Conservation (phyloP, 495 filamentous ascomycete genomes). For the Daldinia bambusicola region DNA sequence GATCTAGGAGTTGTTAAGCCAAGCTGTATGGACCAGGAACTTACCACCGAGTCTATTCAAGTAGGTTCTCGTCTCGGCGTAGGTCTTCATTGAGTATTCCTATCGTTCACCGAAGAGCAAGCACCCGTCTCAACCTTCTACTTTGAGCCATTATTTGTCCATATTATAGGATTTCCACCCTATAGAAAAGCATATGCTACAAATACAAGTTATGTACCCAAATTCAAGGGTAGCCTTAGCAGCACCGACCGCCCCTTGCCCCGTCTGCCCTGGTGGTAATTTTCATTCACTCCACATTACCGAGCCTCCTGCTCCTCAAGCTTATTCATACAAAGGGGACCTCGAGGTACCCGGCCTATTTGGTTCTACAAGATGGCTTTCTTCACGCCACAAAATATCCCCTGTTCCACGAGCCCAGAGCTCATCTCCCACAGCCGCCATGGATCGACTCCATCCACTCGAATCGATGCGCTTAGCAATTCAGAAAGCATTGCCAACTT, state of each 20-base stretch:
- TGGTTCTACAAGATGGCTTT: slow-evolving; percentile 47
- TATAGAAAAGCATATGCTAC: slow-evolving; percentile 38
- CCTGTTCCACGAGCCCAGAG: slow-evolving; percentile 38
- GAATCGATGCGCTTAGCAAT: slow-evolving; percentile 51
- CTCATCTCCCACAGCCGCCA: slow-evolving; percentile 39
- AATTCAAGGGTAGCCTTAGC: slow-evolving; percentile 41
- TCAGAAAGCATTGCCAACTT: slow-evolving; percentile 42
- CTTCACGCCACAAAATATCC: slow-evolving; percentile 38
- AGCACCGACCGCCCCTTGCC: slow-evolving; percentile 40
- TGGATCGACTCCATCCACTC: slow-evolving; percentile 51
- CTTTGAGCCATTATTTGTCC: slow-evolving; percentile 41
- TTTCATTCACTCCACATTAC: slow-evolving; percentile 37
- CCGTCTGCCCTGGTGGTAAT: slow-evolving; percentile 36
- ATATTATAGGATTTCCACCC: slow-evolving; percentile 28
- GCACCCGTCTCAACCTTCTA: slow-evolving; percentile 41
- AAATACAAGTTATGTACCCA: slow-evolving; percentile 42
- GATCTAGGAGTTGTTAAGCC: slow-evolving; percentile 6
- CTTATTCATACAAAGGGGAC: slow-evolving; percentile 41
- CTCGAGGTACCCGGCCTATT: slow-evolving; percentile 36
- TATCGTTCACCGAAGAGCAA: slow-evolving; percentile 36
- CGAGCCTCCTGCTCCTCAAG: slow-evolving; percentile 32
- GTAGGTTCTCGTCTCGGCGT: slow-evolving; percentile 31
- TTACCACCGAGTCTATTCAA: slow-evolving; percentile 15
- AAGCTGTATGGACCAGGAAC: neutral
- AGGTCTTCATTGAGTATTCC: slow-evolving; percentile 24